Base-by-base conservation (phyloP, 192 early-diverging fungal species). In the Neocallimastix lanati region DNA sequence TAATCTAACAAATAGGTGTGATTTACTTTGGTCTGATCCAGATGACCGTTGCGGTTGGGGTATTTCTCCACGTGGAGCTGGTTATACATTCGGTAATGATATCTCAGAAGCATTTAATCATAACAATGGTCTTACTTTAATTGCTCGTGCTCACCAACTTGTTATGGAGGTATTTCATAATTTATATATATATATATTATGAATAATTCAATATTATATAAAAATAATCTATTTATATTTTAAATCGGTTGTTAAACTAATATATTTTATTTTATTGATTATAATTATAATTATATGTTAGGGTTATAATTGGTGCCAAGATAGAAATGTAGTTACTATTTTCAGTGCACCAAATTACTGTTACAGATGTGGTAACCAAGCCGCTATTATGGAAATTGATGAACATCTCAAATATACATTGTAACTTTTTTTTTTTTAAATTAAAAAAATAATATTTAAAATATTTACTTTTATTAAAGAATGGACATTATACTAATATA, bases 311-410 rank as follows among this genome's bases (percentile, higher is more conserved):
- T 99, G 97, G 97, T 92, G 92, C 79, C 96, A 99, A 86, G 97
- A 98, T 78, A 91, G 93, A 85, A 98, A 99, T 85, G 96, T 96
- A 5, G 97, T 99, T 18, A 99, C 97, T 28, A 99, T 99, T 80
- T 99, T 99, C 84, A 94, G 92, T 86, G 97, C 97, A 76, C 97
- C 97, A 33, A 99, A n/a, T n/a, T n/a, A n/a, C n/a, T n/a, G n/a
- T n/a, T n/a, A n/a, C n/a, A n/a, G n/a, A n/a, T n/a, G n/a, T 83
- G 97, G 97, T 77, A 99, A 99, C 85, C 96, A 98, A 89, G 97
- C 97, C 29, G 97, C 97, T 30, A 99, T 99, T 83, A 98, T 99
- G 97, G 97, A 99, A 84, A 93, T 99, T 82, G 97, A 99, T 84
- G 96, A 99, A 86, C 92, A 97, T 85, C 87, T 99, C 87, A 98